Percentiles rank a stretch among this genome's conserved stretches.
Conservation (phyloP, 2,329 filamentous ascomycete genomes). For the Hypomyces perniciosus region DNA sequence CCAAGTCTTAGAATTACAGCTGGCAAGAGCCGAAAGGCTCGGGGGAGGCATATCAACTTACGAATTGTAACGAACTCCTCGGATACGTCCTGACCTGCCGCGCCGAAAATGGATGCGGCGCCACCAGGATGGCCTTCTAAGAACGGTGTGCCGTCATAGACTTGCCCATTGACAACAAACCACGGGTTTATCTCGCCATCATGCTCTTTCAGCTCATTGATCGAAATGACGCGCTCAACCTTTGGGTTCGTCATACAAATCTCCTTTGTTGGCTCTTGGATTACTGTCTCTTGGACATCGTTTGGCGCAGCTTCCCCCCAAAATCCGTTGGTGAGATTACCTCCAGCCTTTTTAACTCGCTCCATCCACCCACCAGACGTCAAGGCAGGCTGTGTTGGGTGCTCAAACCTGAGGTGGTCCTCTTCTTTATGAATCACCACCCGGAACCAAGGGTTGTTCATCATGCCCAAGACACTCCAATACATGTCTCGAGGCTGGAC, state of each 20-base stretch:
- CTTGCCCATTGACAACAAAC: conserved; percentile 84
- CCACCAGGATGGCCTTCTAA: conserved; percentile 80
- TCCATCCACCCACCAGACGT: conserved; percentile 91
- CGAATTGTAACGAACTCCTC: conserved; percentile 92
- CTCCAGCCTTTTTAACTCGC: conserved; percentile 73
- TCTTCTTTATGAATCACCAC: conserved; percentile 67
- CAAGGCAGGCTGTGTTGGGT: conserved; percentile 75
- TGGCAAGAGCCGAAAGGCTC: not conserved
- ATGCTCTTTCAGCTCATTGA: conserved; percentile 68
- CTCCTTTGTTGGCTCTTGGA: conserved; percentile 52
- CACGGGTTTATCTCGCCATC: conserved; percentile 62
- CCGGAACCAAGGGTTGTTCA: conserved; percentile 95
- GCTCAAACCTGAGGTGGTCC: conserved; percentile 65
- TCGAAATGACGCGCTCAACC: conserved; percentile 55
- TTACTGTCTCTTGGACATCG: conserved; percentile 35
- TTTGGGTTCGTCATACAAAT: conserved; percentile 72
- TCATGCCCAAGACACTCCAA: conserved; percentile 93
- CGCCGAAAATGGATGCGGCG: conserved; percentile 74
- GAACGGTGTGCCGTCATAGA: conserved; percentile 80
- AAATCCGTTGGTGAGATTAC: conserved; percentile 71
- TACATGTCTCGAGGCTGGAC: conserved; percentile 90
- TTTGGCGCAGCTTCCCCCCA: conserved; percentile 71
- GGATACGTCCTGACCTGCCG: conserved; percentile 73
- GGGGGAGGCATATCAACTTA: conserved; percentile 42
- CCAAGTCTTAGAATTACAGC: conserved; percentile 21